Evolutionary conservation across 345 rosid species (phyloP).

Genomic region (Gossypium sturtianum): DNA sequence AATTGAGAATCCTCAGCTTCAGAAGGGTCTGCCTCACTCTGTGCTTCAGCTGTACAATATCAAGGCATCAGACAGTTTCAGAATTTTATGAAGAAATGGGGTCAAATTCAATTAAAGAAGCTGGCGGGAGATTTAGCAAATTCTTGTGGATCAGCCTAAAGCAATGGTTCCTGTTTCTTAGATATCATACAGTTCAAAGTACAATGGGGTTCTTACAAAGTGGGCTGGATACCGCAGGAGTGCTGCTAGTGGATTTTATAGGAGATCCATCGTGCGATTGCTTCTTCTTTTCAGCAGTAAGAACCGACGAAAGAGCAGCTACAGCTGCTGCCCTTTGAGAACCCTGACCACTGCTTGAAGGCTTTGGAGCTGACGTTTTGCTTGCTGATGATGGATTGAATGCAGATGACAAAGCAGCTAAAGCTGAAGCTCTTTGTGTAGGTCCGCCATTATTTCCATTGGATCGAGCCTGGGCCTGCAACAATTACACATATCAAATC

Average conservation of each 20-base stretch:
- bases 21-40: constrained; percentile 37
- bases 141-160: constrained; percentile 2
- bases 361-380: constrained; percentile 38
- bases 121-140: neutral
- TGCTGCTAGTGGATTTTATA: constrained; percentile 32
- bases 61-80: neutral
- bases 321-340: constrained; percentile 96
- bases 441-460: constrained; percentile 77
- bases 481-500: neutral
- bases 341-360: constrained; percentile 37
- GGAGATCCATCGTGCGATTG: constrained; percentile 67
- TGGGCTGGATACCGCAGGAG: constrained; percentile 39
- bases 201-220: constrained; percentile 32
- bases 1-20: constrained; percentile 50
- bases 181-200: neutral
- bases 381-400: constrained; percentile 55
- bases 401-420: constrained; percentile 89
- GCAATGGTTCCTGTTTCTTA: neutral
- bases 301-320: constrained; percentile 91
- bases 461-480: constrained; percentile 45
- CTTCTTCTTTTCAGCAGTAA: constrained; percentile 70
- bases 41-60: constrained; percentile 35
- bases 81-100: neutral
- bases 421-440: constrained; percentile 94
- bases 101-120: constrained; percentile 1